Base-by-base conservation (phyloP, 208 protist genomes). In the Leishmania mexicana region DNA sequence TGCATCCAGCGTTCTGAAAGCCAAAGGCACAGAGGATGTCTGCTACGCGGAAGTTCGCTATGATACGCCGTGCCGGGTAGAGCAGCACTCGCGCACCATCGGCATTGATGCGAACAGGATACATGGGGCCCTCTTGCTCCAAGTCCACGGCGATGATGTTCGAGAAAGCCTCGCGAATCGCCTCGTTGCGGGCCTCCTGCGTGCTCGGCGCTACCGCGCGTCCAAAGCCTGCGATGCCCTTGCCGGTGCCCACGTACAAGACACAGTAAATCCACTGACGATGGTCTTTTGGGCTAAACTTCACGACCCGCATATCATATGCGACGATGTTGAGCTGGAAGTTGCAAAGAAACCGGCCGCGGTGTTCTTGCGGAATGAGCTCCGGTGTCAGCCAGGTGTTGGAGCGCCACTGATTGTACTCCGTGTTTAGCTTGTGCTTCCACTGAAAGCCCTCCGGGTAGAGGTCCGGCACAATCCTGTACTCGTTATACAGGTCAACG, bases 331-430 rank as follows among this genome's bases (percentile, higher is more conserved):
- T 98, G 64, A 98, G 89, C 85, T 98, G 94, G 81, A 98, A 98
- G 88, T 98, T 98, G 84, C 96, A 98, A 53, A 98, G 86, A 85
- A 98, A 98, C 62, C 96, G 88, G 40, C 96, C 96, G 17, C 96
- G 93, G 88, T 98, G 96, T 87, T 98, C 96, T 78, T 93, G 86
- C 40, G 96, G 96, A 73, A 98, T 98, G 42, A 98, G 90, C 76
- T 98, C 96, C 51, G 94, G 94, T 45, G 96, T 97, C 70, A 97
- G 84, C 96, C 96, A 98, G 62, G 96, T 98, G 89, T 97, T 98
- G 57, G 93, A 97, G 85, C 96, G 93, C 94, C 96, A 98, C 86
- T 98, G 96, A 71, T 98, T 98, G 86, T 98, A 98, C 89, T 98
- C 94, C 0, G 94, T 96, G 80, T 98, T 98, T 28, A 98, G 86